Percentiles rank a stretch among this genome's conserved stretches.
Conservation (phyloP, 495 filamentous ascomycete genomes). For the Recurvomyces mirabilis region DNA sequence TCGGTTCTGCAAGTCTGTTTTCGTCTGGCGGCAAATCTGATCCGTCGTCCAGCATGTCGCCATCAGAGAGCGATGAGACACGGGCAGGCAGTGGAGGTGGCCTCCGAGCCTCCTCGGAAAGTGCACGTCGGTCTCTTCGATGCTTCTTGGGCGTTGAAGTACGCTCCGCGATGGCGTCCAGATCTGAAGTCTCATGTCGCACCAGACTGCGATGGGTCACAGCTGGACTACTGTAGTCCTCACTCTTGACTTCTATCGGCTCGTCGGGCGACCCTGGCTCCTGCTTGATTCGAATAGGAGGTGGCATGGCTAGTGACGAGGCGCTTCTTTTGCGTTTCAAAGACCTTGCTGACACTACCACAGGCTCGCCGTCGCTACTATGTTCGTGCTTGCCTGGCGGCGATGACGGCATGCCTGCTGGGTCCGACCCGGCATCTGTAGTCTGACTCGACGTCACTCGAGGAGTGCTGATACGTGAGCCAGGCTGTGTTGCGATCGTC, state of each 20-base stretch:
- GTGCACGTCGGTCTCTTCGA: not conserved
- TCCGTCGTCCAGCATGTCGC: too few species aligned
- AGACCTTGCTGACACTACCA: slow-evolving; percentile 25
- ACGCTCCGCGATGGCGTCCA: slow-evolving; percentile 24
- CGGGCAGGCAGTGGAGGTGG: not conserved
- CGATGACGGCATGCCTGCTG: not conserved
- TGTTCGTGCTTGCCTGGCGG: not conserved
- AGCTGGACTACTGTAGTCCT: slow-evolving; percentile 25
- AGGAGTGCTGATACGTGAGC: not conserved
- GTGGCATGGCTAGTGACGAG: slow-evolving; percentile 1
- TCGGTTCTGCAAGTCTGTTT: too few species aligned
- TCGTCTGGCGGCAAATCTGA: too few species aligned
- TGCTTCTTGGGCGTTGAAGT: not conserved
- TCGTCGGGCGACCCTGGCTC: slow-evolving; percentile 11
- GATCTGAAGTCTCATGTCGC: slow-evolving; percentile 30
- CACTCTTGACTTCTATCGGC: slow-evolving; percentile 27
- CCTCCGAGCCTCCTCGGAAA: slow-evolving; percentile 1
- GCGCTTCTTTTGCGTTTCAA: slow-evolving; percentile 27
- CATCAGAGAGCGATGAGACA: slow-evolving; percentile 10
- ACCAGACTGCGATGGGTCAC: not conserved
- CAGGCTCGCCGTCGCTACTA: slow-evolving; percentile 22
- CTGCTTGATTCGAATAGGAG: slow-evolving; percentile 9
- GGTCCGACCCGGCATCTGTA: slow-evolving; percentile 19
- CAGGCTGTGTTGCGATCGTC: too few species aligned
- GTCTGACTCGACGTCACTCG: slow-evolving; percentile 26